These are phyloP conservation scores for Dendrobium chrysotoxum DNA, from an alignment of 106 monocot species.

Conservation along the genomic window DNA sequence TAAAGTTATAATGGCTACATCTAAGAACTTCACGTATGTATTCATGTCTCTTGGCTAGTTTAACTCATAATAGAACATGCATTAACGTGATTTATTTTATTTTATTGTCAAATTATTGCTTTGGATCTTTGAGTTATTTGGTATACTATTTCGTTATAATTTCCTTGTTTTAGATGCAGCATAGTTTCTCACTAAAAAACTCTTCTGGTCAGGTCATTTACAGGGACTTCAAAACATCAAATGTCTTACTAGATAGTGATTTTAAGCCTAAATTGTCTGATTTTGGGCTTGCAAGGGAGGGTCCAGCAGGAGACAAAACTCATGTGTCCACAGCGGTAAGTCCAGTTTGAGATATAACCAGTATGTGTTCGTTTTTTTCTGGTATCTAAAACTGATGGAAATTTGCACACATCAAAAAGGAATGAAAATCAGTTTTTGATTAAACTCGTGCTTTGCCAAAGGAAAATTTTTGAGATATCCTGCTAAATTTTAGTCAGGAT, in stretches of 20 bases:
- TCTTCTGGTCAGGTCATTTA: conserved; percentile 27
- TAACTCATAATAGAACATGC: not conserved
- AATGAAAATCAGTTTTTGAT: not conserved
- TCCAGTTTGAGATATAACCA: not conserved
- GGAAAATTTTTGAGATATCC: no score
- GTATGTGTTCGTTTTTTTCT: not conserved
- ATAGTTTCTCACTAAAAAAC: not conserved
- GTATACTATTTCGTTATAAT: not conserved
- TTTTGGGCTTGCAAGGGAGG: conserved; percentile 38
- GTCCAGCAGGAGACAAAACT: conserved; percentile 25
- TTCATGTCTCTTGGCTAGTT: not conserved
- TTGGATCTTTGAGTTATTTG: not conserved
- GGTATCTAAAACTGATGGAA: not conserved
- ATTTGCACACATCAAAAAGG: not conserved
- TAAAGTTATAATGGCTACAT: not conserved
- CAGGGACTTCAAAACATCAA: conserved; percentile 33
- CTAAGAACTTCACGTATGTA: not conserved
- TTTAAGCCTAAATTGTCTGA: conserved; percentile 31
- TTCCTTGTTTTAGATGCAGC: not conserved
- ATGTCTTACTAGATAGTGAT: conserved; percentile 23
- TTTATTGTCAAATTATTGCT: not conserved
- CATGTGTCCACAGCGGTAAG: conserved; percentile 35
- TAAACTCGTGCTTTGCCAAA: no score
- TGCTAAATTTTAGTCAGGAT: no score
- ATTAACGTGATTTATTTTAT: not conserved